phyloP scores from a whole-genome alignment of 768 basidiomycete genomes.

The Lyophyllum atratum region DNA sequence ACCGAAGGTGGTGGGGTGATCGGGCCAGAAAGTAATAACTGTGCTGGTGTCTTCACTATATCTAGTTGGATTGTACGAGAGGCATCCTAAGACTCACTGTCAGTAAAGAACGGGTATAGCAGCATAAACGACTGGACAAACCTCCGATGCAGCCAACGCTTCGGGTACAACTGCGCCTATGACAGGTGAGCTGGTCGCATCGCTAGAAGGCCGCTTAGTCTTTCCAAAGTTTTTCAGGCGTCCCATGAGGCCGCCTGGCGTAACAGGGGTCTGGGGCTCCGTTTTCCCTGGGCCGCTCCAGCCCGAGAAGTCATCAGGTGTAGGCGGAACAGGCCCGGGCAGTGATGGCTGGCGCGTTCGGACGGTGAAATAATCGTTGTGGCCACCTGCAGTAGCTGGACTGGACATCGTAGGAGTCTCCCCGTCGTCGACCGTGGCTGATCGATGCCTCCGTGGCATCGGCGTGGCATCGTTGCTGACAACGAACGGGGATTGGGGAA shows the following conservation, averaged over 20 bases:
- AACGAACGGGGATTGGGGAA: conserved; percentile 44
- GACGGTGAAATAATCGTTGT: conserved; percentile 55
- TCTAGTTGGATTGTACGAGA: conserved; percentile 19
- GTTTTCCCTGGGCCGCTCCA: conserved; percentile 36
- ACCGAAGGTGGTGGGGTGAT: conserved; percentile 65
- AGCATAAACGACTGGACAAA: not conserved
- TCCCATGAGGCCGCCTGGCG: conserved; percentile 74
- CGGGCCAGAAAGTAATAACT: conserved; percentile 54
- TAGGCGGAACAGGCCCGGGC: conserved; percentile 34
- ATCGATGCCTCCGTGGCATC: conserved; percentile 36
- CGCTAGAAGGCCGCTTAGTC: conserved; percentile 39
- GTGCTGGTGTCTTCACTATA: conserved; percentile 49
- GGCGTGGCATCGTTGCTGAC: conserved; percentile 31
- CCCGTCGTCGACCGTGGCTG: conserved; percentile 44
- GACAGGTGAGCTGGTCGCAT: conserved; percentile 28
- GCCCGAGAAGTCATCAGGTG: conserved; percentile 54
- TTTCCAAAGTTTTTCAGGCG: conserved; percentile 77
- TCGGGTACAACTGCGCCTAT: conserved; percentile 22
- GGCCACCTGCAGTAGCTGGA: conserved; percentile 20
- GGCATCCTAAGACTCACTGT: conserved; percentile 13
- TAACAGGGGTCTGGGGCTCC: conserved; percentile 47
- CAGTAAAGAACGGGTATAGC: not conserved
- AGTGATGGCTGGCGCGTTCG: conserved; percentile 48
- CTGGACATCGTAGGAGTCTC: conserved; percentile 18
- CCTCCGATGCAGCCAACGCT: conserved; percentile 25